Percentiles rank a stretch among this genome's conserved stretches.
Conservation (phyloP, 2,329 filamentous ascomycete genomes). For the Davidsoniella virescens region DNA sequence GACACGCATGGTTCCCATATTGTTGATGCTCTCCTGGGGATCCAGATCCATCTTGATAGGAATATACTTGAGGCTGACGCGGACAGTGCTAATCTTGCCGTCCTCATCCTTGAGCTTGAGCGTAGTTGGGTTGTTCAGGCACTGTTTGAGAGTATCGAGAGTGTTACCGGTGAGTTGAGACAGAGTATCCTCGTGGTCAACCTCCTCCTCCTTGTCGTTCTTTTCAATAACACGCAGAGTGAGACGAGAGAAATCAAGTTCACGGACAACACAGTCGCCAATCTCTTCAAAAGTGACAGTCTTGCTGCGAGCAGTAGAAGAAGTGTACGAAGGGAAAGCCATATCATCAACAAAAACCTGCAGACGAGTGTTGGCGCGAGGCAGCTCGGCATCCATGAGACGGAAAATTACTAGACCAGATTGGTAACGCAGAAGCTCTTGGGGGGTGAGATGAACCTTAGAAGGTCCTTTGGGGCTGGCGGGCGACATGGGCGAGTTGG, state of each 20-base stretch:
- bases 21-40: constrained; percentile 94
- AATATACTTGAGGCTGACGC: constrained; percentile 85
- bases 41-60: constrained; percentile 89
- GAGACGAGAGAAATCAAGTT: constrained; percentile 89
- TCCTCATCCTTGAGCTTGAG: constrained; percentile 66
- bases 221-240: constrained; percentile 77
- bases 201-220: constrained; percentile 54
- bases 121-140: constrained; percentile 76
- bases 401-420: constrained; percentile 90
- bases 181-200: constrained; percentile 57
- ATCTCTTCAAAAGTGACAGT: constrained; percentile 72
- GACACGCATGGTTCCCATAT: constrained; percentile 90
- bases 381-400: constrained; percentile 74
- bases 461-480: constrained; percentile 37
- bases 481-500: constrained; percentile 21
- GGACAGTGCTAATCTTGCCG: constrained; percentile 62
- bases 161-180: constrained; percentile 76
- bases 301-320: constrained; percentile 55
- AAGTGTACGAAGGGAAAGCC: constrained; percentile 76
- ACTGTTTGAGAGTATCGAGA: constrained; percentile 72
- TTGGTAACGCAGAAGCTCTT: constrained; percentile 74
- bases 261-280: constrained; percentile 87
- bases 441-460: constrained; percentile 60
- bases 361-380: constrained; percentile 57
- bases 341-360: constrained; percentile 92